These are phyloP conservation scores for Glycyrrhiza uralensis DNA, from an alignment of 306 rosid genomes.

Conservation along the genomic window DNA sequence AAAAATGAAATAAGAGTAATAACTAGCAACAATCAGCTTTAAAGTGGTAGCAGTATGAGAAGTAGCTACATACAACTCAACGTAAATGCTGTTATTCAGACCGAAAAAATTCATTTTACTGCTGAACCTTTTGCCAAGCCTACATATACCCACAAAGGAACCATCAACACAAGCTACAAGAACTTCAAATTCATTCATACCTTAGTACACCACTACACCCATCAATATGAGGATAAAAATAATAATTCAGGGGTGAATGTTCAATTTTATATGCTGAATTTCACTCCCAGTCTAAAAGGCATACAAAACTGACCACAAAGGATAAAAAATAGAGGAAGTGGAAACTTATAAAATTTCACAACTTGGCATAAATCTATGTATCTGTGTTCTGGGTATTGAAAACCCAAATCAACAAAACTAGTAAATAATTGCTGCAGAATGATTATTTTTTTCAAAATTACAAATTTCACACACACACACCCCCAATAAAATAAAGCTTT, in stretches of 20 bases:
- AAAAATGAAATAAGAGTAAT: no score
- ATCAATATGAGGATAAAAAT: neutral
- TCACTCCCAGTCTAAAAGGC: no score
- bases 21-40: no score
- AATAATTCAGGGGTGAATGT: neutral
- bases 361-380: neutral
- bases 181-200: neutral
- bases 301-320: no score
- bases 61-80: no score
- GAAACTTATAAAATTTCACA: no score
- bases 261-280: neutral
- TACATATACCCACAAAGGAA: conserved; percentile 24
- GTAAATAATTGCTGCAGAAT: neutral
- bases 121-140: conserved; percentile 37
- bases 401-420: conserved; percentile 17
- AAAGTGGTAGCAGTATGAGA: no score
- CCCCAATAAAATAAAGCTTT: neutral
- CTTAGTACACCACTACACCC: neutral
- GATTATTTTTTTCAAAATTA: neutral
- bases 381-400: neutral
- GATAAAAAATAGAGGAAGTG: no score
- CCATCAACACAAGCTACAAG: conserved; percentile 11
- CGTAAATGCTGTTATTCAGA: no score
- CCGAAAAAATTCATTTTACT: no score
- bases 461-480: neutral